Evolutionary conservation across 305 asterid species (phyloP), one percentile per base, ranked within the genome.

Genomic region (Fraxinus sp.): DNA sequence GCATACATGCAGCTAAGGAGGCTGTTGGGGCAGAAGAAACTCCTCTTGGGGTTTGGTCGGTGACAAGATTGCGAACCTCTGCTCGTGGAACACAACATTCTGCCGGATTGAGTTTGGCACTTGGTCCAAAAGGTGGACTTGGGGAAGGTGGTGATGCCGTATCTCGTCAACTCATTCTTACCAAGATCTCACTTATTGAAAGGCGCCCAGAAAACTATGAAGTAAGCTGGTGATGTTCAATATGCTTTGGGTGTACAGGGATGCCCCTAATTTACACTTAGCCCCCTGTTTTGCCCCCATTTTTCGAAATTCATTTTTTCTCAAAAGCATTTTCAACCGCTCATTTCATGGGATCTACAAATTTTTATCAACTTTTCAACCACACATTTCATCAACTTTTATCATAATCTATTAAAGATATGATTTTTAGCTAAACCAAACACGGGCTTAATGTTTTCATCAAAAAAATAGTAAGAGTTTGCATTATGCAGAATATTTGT

Each of bases 141-240:
- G 99, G 99, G 86, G 98, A 96, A 83, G 84, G 80, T 49, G 99
- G 99, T 77, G 99, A 96, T 90, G 95, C 98, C 72, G 97, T 93
- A 86, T 92, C 98, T 43, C 94, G 99, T 82, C 98, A 95, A 84
- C 98, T 96, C 83, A 95, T 96, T 86, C 97, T 96, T 59, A 96
- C 99, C 57, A 95, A 91, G 93, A 89, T 84, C 80, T 97, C 99
- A 46, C 92, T 97, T 81, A 97, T 97, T 78, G 99, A 97, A 89
- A 90, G 99, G 84, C 97, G 99, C 35, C 98, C 99, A 1, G 97
- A 95, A 79, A 97, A 97, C 90, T 97, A 97, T 89, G 99, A 97
- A 91, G 99, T 95, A 92, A 88, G 98, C 83, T 76, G 71, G 81
- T 83, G 84, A 73, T 77, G 35, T 82, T 39, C 30, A 75, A 71